These are phyloP conservation scores for Lactarius tabidus DNA, from an alignment of 768 basidiomycete genomes.

Conservation along the genomic window DNA sequence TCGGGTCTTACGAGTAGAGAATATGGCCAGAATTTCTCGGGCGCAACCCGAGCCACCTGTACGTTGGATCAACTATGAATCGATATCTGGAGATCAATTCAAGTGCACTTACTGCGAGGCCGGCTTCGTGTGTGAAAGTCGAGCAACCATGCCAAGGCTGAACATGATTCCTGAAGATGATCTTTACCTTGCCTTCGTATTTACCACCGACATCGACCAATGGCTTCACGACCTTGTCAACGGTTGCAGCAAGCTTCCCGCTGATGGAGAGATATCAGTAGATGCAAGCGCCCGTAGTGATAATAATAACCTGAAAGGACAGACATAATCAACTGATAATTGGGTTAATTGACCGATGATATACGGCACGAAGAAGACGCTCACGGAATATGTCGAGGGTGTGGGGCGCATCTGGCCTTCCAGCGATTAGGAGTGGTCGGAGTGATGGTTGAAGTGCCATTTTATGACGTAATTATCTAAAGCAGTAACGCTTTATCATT, in stretches of 20 bases:
- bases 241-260: slow-evolving; percentile 55
- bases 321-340: slow-evolving; percentile 75
- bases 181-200: slow-evolving; percentile 70
- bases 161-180: slow-evolving; percentile 65
- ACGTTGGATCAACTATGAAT: not conserved
- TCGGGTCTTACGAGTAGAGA: slow-evolving; percentile 51
- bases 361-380: slow-evolving; percentile 28
- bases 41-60: slow-evolving; percentile 65
- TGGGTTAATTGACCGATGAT: not conserved
- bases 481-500: not conserved
- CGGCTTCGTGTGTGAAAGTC: slow-evolving; percentile 76
- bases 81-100: not conserved
- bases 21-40: slow-evolving; percentile 78
- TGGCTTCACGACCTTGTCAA: slow-evolving; percentile 60
- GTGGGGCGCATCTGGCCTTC: slow-evolving; percentile 57
- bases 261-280: slow-evolving; percentile 32
- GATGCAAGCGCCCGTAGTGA: not conserved
- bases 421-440: slow-evolving; percentile 58
- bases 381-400: slow-evolving; percentile 76
- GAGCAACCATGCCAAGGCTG: slow-evolving; percentile 82
- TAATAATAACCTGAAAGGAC: slow-evolving; percentile 62
- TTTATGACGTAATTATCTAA: not conserved
- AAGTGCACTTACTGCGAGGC: slow-evolving; percentile 56
- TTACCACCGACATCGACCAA: slow-evolving; percentile 52
- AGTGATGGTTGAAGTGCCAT: slow-evolving; percentile 84